phyloP scores from a whole-genome alignment of 2,329 filamentous ascomycete genomes.

The Fusarium sterilihyphosum region DNA sequence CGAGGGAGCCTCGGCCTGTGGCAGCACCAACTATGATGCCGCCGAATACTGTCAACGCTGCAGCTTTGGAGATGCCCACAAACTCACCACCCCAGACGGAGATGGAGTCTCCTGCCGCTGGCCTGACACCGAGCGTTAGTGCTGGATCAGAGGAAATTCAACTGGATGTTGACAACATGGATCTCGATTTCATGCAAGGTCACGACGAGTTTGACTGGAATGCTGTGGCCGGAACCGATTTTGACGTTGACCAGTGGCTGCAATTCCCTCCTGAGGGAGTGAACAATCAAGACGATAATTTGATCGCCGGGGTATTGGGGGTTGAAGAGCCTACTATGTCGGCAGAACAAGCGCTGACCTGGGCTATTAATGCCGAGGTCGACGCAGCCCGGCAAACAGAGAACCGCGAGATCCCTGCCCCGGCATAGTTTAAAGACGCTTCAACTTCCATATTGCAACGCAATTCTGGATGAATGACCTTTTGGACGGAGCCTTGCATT shows the following conservation, averaged over 20 bases:
- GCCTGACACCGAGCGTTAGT: slow-evolving; percentile 58
- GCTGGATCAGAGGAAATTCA: slow-evolving; percentile 54
- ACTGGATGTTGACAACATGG: slow-evolving; percentile 50
- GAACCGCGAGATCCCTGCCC: slow-evolving; percentile 29
- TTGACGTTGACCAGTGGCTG: slow-evolving; percentile 69
- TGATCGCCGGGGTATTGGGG: slow-evolving; percentile 49
- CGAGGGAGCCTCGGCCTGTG: slow-evolving; percentile 30
- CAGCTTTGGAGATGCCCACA: slow-evolving; percentile 48
- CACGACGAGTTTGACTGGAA: slow-evolving; percentile 66
- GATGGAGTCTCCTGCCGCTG: slow-evolving; percentile 49
- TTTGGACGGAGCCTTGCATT: slow-evolving; percentile 21
- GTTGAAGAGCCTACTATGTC: slow-evolving; percentile 43
- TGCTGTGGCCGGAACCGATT: slow-evolving; percentile 60
- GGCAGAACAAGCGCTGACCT: slow-evolving; percentile 44
- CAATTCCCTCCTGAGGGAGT: slow-evolving; percentile 64
- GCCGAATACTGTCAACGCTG: slow-evolving; percentile 52
- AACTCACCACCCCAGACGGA: slow-evolving; percentile 59
- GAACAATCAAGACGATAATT: slow-evolving; percentile 51
- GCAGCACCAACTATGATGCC: slow-evolving; percentile 45
- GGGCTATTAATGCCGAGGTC: slow-evolving; percentile 43
- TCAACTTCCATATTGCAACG: background rate
- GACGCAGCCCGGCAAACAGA: slow-evolving; percentile 33
- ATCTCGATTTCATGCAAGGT: slow-evolving; percentile 58
- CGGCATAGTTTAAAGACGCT: slow-evolving; percentile 18
- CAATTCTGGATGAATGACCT: background rate